A percentile compares a stretch with the other conserved stretches of the same genome.
These are phyloP conservation scores for Eutypa lata DNA, from an alignment of 2,329 filamentous ascomycete species.

Conservation along the genomic window DNA sequence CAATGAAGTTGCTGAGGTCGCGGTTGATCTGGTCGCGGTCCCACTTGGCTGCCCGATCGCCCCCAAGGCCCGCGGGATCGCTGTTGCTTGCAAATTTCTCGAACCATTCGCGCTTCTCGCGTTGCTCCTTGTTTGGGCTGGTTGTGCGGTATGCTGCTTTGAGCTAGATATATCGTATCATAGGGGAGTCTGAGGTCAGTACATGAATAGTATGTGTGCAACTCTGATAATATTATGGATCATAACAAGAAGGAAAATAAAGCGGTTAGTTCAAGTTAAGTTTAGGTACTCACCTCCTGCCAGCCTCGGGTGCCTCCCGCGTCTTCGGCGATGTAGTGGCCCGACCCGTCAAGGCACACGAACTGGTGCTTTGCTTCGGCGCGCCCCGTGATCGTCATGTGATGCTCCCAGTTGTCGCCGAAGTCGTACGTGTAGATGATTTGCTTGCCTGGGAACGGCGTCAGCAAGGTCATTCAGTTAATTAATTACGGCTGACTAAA, in stretches of 20 bases:
- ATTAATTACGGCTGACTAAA: too few relatives aligned
- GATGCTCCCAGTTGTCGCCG: constrained; percentile 19
- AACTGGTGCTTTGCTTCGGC: neutral
- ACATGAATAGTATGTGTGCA: too few relatives aligned
- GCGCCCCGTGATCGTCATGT: constrained; percentile 11
- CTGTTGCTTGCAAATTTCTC: constrained; percentile 7
- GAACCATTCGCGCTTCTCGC: constrained; percentile 24
- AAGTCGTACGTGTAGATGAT: constrained; percentile 20
- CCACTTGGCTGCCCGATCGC: neutral
- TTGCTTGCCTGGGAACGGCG: neutral
- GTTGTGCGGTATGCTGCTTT: constrained; percentile 26
- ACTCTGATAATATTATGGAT: too few relatives aligned
- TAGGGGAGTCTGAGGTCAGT: too few relatives aligned
- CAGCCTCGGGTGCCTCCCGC: constrained; percentile 24
- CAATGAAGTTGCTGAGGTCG: neutral
- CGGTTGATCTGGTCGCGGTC: neutral
- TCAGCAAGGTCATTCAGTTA: too few relatives aligned
- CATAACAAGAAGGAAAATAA: too few relatives aligned
- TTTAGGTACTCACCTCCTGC: too few relatives aligned
- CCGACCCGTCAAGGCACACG: constrained; percentile 1
- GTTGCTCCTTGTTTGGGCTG: constrained; percentile 20
- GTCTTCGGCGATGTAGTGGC: constrained; percentile 29
- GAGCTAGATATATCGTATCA: too few relatives aligned
- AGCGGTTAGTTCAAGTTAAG: too few relatives aligned
- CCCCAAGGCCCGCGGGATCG: neutral